Percentiles rank a stretch among this genome's conserved stretches.
These are phyloP conservation scores for Conringia planisiliqua DNA, from an alignment of 345 rosid species.

Conservation along the genomic window DNA sequence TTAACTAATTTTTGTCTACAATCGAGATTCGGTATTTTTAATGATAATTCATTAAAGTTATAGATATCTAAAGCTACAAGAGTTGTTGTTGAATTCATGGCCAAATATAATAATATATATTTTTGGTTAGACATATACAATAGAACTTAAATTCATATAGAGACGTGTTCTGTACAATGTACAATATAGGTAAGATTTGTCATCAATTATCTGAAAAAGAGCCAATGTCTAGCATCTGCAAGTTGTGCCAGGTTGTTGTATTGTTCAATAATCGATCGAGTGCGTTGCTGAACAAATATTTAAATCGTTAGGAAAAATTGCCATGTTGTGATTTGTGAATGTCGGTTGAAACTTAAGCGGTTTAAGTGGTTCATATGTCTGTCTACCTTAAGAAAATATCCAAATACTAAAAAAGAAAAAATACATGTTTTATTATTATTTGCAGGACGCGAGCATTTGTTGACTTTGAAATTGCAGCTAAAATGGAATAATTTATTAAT, in stretches of 20 bases:
- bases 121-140: background rate
- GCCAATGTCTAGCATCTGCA: constrained; percentile 2
- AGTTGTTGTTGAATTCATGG: background rate
- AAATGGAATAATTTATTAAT: background rate
- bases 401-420: background rate
- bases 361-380: background rate
- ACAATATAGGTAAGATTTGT: constrained; percentile 11
- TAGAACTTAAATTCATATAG: background rate
- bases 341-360: background rate
- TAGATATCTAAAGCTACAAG: background rate
- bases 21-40: background rate
- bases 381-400: background rate
- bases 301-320: background rate
- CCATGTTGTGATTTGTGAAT: background rate
- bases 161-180: background rate
- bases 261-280: background rate
- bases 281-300: background rate
- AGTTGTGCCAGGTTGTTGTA: constrained; percentile 6
- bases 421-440: too few relatives aligned
- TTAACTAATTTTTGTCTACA: background rate
- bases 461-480: constrained; percentile 13
- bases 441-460: background rate
- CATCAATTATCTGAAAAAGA: background rate
- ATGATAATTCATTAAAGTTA: background rate
- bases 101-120: background rate